A percentile compares a stretch with the other conserved stretches of the same genome.
phyloP scores from a whole-genome alignment of 2,329 filamentous ascomycete species.

The Furcasterigmium furcatum region DNA sequence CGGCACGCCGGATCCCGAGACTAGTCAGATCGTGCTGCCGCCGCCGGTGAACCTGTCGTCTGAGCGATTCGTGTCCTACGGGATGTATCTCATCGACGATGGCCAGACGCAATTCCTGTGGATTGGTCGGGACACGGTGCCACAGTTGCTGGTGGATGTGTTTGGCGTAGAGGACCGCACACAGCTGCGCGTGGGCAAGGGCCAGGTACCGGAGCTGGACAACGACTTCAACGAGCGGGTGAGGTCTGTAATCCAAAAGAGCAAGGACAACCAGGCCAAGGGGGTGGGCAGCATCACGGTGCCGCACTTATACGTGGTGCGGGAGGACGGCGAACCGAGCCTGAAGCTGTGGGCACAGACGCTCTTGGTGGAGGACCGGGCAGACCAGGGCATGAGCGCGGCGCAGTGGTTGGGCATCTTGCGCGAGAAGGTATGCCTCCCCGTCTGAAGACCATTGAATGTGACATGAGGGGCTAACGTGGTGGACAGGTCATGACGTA shows the following conservation, averaged over 20 bases:
- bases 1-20: conserved; percentile 79
- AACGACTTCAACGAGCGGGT: conserved; percentile 97
- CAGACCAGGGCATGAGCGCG: conserved; percentile 89
- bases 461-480: too few relatives aligned
- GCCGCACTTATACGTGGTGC: conserved; percentile 88
- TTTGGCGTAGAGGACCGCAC: conserved; percentile 84
- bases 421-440: conserved; percentile 78
- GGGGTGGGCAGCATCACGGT: conserved; percentile 92
- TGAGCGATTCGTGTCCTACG: conserved; percentile 82
- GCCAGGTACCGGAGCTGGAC: conserved; percentile 79
- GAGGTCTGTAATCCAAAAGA: conserved; percentile 87
- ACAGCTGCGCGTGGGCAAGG: conserved; percentile 88
- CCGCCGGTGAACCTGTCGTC: conserved; percentile 84
- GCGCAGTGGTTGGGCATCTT: conserved; percentile 90
- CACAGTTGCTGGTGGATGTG: conserved; percentile 82
- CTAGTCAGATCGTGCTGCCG: conserved; percentile 85
- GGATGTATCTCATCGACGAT: conserved; percentile 94
- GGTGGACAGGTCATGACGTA: conserved; percentile 1
- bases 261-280: conserved; percentile 78
- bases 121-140: conserved; percentile 90
- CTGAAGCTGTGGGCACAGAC: conserved; percentile 97
- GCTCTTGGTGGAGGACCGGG: conserved; percentile 87
- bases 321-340: conserved; percentile 93
- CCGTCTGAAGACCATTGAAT: not conserved
- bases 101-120: conserved; percentile 97